Conservation (phyloP, 2,329 filamentous ascomycete species). For the Hypoxylon sp. region DNA sequence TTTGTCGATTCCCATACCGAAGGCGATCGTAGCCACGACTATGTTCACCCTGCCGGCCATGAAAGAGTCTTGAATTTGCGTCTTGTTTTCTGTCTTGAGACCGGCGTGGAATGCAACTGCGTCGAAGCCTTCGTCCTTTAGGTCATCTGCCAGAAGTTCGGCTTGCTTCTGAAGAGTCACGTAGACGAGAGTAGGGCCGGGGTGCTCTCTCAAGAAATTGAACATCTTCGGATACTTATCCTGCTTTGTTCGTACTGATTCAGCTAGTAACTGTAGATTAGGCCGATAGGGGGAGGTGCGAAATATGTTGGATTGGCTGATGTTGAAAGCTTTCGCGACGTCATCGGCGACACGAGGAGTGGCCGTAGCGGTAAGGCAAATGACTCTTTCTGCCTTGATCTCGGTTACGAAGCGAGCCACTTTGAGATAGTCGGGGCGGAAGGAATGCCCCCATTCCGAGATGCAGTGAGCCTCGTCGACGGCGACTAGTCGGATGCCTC, state of each 20-base stretch:
- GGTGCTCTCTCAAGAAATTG: slow-evolving; percentile 64
- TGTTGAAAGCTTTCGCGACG: slow-evolving; percentile 67
- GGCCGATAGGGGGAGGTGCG: slow-evolving; percentile 71
- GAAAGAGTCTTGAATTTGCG: slow-evolving; percentile 65
- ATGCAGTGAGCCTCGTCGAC: slow-evolving; percentile 73
- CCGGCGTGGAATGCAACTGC: slow-evolving; percentile 66
- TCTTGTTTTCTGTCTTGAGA: slow-evolving; percentile 62
- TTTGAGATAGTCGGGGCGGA: slow-evolving; percentile 48
- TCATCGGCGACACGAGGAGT: slow-evolving; percentile 70
- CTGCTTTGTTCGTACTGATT: slow-evolving; percentile 58
- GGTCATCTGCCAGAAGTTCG: slow-evolving; percentile 58
- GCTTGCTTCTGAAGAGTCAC: slow-evolving; percentile 71
- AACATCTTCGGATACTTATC: slow-evolving; percentile 63
- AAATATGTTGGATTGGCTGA: slow-evolving; percentile 66
- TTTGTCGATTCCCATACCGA: slow-evolving; percentile 74
- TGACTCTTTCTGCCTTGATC: slow-evolving; percentile 69
- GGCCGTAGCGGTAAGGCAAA: slow-evolving; percentile 73
- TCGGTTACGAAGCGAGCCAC: slow-evolving; percentile 70
- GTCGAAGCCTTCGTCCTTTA: slow-evolving; percentile 58
- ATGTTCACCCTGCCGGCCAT: slow-evolving; percentile 63
- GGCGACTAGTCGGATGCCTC: slow-evolving; percentile 69
- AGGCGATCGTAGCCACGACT: slow-evolving; percentile 70
- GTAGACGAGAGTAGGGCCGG: slow-evolving; percentile 72
- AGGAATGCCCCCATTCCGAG: slow-evolving; percentile 62
- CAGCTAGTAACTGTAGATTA: slow-evolving; percentile 69